A percentile compares a stretch with the other conserved stretches of the same genome.
Conservation (phyloP, 2,329 filamentous ascomycete species). For the Hawksworthiomyces lignivorus region DNA sequence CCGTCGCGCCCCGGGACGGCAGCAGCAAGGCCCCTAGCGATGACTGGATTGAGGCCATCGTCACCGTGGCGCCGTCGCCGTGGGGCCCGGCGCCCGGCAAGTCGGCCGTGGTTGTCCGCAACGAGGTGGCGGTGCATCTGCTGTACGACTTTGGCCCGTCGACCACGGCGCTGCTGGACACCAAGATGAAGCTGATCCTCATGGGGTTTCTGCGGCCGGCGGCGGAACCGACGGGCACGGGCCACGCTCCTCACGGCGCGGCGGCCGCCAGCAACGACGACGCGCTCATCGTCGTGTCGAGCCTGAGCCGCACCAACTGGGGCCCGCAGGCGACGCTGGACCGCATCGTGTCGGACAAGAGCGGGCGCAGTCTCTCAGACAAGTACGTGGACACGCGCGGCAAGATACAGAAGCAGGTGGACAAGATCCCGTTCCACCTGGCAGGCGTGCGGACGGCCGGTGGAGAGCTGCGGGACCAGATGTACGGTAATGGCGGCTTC, state of each 20-base stretch:
- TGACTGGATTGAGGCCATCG: conserved; percentile 52
- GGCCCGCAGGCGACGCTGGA: conserved; percentile 29
- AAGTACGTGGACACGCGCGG: conserved; percentile 40
- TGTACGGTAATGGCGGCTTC: conserved; percentile 40
- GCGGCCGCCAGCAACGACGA: conserved; percentile 29
- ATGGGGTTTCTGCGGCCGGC: conserved; percentile 52
- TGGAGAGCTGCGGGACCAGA: conserved; percentile 39
- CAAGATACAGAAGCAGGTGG: conserved; percentile 45
- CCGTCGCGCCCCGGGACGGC: conserved; percentile 24
- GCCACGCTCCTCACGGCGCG: conserved; percentile 19
- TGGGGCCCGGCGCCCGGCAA: conserved; percentile 25
- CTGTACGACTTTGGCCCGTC: conserved; percentile 40
- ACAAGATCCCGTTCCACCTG: conserved; percentile 50
- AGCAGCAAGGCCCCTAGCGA: conserved; percentile 15
- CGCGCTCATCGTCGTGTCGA: conserved; percentile 35
- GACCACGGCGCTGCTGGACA: conserved; percentile 33
- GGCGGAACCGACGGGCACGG: conserved; percentile 9
- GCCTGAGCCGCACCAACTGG: conserved; percentile 40
- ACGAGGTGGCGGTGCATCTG: conserved; percentile 42
- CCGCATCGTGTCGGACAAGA: conserved; percentile 30
- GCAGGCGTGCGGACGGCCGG: conserved; percentile 48
- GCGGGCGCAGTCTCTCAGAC: conserved; percentile 35
- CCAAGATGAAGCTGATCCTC: conserved; percentile 44
- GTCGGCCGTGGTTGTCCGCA: conserved; percentile 28
- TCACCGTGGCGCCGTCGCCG: conserved; percentile 46